These are phyloP conservation scores for Karstenula rhodostoma DNA, from an alignment of 2,329 filamentous ascomycete species.

Conservation along the genomic window DNA sequence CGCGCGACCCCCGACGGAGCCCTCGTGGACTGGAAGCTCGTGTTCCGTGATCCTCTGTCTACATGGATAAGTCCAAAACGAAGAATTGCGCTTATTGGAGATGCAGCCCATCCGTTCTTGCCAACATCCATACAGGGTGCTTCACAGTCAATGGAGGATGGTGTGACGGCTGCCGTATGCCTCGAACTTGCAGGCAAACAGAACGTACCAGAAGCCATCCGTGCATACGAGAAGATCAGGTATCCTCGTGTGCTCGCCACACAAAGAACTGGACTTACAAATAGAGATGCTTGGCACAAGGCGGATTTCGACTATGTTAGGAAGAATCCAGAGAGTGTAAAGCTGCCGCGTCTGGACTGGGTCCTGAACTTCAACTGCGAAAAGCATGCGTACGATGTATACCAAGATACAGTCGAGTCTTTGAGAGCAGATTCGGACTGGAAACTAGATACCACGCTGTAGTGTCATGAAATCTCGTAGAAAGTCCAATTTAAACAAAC, in stretches of 20 bases:
- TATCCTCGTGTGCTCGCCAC: constrained; percentile 29
- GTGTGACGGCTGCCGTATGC: constrained; percentile 31
- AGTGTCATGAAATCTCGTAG: too few relatives aligned
- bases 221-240: constrained; percentile 39
- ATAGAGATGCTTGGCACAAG: constrained; percentile 34
- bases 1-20: constrained; percentile 35
- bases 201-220: constrained; percentile 32
- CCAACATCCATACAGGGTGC: constrained; percentile 62
- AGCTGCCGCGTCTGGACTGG: constrained; percentile 35
- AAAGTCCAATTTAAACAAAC: not conserved
- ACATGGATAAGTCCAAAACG: constrained; percentile 59
- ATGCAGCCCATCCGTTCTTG: constrained; percentile 62
- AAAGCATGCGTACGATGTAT: constrained; percentile 39
- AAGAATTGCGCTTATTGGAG: constrained; percentile 59
- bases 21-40: constrained; percentile 62
- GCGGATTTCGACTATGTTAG: constrained; percentile 32
- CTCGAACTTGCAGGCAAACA: constrained; percentile 28
- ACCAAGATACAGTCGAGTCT: constrained; percentile 29
- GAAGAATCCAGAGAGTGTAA: constrained; percentile 32
- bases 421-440: constrained; percentile 23
- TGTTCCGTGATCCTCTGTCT: constrained; percentile 60
- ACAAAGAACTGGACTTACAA: constrained; percentile 31
- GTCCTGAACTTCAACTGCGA: constrained; percentile 32
- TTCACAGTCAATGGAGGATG: constrained; percentile 61
- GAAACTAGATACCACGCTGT: constrained; percentile 20